Evolutionary conservation across 352 stramenopile genomes (phyloP).

Genomic region (Blastocystis sp.): DNA sequence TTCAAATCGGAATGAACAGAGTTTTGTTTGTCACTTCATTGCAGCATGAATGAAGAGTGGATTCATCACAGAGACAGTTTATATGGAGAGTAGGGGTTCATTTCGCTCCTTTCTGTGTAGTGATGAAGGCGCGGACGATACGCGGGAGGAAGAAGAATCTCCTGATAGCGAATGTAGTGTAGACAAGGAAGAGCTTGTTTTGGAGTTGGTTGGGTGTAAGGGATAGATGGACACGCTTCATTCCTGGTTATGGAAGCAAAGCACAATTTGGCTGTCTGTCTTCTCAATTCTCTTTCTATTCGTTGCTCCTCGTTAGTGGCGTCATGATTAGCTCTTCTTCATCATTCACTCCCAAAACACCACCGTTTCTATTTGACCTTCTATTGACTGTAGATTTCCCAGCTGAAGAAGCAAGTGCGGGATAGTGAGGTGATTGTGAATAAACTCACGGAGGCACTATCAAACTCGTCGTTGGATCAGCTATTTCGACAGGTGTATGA

Average conservation of each 20-base stretch:
- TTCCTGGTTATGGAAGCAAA: not conserved
- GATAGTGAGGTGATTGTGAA: not conserved
- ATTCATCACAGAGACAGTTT: too few relatives aligned
- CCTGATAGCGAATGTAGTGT: not conserved
- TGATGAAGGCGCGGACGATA: not conserved
- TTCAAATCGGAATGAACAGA: too few relatives aligned
- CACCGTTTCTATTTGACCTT: not conserved
- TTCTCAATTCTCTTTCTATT: slow-evolving; percentile 23
- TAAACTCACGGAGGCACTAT: slow-evolving; percentile 3
- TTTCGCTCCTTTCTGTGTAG: not conserved
- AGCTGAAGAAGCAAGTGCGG: not conserved
- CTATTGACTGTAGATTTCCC: slow-evolving; percentile 34
- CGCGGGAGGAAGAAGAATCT: not conserved
- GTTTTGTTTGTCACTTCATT: too few relatives aligned
- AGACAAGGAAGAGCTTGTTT: not conserved
- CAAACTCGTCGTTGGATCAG: slow-evolving; percentile 7
- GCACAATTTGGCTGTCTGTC: not conserved
- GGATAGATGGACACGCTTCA: not conserved
- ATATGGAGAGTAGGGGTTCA: not conserved
- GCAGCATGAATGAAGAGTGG: too few relatives aligned
- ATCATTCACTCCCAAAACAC: slow-evolving; percentile 50
- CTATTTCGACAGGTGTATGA: slow-evolving; percentile 39
- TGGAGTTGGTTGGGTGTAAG: not conserved
- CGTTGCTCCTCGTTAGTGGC: not conserved
- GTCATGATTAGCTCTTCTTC: slow-evolving; percentile 49